Percentiles rank a stretch among this genome's conserved stretches.
Conservation (phyloP, 1,284 basidiomycete genomes). For the Schizopora paradoxa region DNA sequence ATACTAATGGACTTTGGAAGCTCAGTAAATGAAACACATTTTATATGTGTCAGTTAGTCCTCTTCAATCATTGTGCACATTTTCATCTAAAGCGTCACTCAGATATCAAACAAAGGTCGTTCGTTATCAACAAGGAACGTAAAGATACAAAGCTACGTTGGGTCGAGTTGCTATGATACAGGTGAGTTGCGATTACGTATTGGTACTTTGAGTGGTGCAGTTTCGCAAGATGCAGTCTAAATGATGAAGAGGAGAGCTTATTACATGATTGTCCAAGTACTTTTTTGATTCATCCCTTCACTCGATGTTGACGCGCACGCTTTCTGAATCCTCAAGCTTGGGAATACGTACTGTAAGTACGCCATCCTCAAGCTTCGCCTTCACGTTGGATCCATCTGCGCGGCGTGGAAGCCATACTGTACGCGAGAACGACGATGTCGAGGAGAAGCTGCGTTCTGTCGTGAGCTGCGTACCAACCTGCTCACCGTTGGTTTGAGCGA, state of each 20-base stretch:
- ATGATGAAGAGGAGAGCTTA: no score
- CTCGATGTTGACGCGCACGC: slow-evolving; percentile 32
- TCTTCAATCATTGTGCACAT: not conserved
- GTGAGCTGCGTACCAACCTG: slow-evolving; percentile 48
- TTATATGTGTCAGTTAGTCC: not conserved
- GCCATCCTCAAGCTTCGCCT: slow-evolving; percentile 63
- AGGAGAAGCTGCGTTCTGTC: slow-evolving; percentile 52
- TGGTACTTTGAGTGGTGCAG: no score
- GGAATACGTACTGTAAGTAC: slow-evolving; percentile 59
- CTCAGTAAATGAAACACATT: slow-evolving; percentile 33
- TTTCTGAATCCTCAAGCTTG: slow-evolving; percentile 53
- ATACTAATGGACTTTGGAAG: slow-evolving; percentile 71
- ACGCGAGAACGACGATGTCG: slow-evolving; percentile 52
- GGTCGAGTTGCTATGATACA: no score
- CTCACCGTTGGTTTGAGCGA: slow-evolving; percentile 31
- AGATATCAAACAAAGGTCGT: no score
- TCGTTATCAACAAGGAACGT: no score
- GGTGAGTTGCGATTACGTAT: no score
- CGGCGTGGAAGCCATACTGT: slow-evolving; percentile 66
- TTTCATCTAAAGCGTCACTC: not conserved
- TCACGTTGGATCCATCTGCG: slow-evolving; percentile 52
- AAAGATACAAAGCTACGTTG: not conserved
- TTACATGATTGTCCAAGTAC: no score
- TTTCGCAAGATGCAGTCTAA: no score
- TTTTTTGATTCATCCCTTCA: no score